These are phyloP conservation scores for Pistacia atlantica DNA, from an alignment of 345 rosid species.

Conservation along the genomic window DNA sequence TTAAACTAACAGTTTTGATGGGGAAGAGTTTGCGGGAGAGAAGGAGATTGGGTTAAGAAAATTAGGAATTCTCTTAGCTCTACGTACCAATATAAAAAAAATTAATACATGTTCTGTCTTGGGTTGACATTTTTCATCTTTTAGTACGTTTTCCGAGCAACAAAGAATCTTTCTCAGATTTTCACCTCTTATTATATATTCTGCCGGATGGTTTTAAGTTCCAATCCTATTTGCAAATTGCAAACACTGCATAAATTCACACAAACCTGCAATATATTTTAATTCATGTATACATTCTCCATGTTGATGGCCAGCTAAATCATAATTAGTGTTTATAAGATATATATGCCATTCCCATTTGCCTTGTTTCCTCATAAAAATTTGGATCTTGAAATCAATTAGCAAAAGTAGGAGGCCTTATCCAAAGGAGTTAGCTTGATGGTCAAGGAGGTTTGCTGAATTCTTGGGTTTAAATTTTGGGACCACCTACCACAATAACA, in stretches of 20 bases:
- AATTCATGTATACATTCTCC: too few species aligned
- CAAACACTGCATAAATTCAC: background rate
- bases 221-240: background rate
- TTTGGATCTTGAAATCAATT: background rate
- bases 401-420: background rate
- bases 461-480: too few species aligned
- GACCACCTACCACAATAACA: too few species aligned
- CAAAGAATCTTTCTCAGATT: slow-evolving; percentile 30
- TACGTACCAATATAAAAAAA: slow-evolving; percentile 8
- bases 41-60: slow-evolving; percentile 24
- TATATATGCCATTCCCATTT: background rate
- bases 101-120: slow-evolving; percentile 23
- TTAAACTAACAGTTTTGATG: slow-evolving; percentile 29
- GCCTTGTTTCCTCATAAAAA: background rate
- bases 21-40: slow-evolving; percentile 6
- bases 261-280: background rate
- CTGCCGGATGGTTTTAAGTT: background rate
- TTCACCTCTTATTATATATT: background rate
- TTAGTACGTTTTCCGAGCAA: slow-evolving; percentile 2
- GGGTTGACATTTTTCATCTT: slow-evolving; percentile 33
- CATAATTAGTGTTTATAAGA: background rate
- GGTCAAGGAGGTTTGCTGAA: too few species aligned
- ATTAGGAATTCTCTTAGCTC: slow-evolving; percentile 21
- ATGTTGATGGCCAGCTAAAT: background rate
- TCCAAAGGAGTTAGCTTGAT: too few species aligned